These are phyloP conservation scores for Pulveroboletus sp. DNA, from an alignment of 768 basidiomycete genomes.

Conservation along the genomic window DNA sequence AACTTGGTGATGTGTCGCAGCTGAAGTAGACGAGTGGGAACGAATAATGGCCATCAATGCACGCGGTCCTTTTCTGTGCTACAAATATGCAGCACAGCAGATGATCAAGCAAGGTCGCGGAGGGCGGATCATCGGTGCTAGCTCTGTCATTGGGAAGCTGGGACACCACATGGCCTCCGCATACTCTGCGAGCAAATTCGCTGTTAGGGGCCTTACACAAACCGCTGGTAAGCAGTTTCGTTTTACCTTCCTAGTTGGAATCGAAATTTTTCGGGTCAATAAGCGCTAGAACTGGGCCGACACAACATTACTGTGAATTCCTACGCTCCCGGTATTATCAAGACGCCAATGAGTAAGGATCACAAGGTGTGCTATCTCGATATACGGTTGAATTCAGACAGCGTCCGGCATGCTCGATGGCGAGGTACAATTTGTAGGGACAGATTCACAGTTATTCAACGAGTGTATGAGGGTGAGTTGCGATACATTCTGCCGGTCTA, in stretches of 20 bases:
- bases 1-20: background rate
- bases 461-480: background rate
- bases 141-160: slow-evolving; percentile 20
- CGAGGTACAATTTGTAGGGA: no score
- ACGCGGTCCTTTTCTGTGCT: slow-evolving; percentile 35
- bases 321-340: slow-evolving; percentile 35
- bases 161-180: background rate
- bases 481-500: background rate
- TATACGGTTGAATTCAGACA: no score
- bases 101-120: slow-evolving; percentile 40
- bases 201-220: slow-evolving; percentile 39
- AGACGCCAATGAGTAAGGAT: slow-evolving; percentile 28
- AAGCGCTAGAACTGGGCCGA: slow-evolving; percentile 26
- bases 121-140: slow-evolving; percentile 37
- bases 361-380: no score
- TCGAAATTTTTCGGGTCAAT: background rate
- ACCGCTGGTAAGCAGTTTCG: slow-evolving; percentile 24
- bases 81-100: slow-evolving; percentile 37
- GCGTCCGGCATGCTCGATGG: no score
- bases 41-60: slow-evolving; percentile 37
- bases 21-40: background rate
- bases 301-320: slow-evolving; percentile 37
- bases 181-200: slow-evolving; percentile 30
- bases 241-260: background rate
- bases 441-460: background rate